phyloP scores from a whole-genome alignment of 2,329 filamentous ascomycete species.

The Apiospora phragmitis region DNA sequence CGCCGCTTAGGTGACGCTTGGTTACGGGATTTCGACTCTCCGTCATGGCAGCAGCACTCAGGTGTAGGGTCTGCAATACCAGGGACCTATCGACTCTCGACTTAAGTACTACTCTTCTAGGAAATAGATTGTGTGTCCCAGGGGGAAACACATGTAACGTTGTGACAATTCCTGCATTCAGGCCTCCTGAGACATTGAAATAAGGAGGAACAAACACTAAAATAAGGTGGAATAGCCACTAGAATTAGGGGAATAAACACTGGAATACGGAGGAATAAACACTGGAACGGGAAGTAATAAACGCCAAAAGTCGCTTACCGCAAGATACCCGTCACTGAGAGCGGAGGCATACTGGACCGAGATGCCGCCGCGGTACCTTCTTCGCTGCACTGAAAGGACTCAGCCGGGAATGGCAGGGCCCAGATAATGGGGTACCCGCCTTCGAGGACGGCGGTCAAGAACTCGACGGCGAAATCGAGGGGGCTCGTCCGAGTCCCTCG shows the following conservation, averaged over 20 bases:
- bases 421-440: constrained; percentile 11
- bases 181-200: no score
- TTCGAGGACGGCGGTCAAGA: constrained; percentile 14
- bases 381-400: background rate
- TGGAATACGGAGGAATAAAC: no score
- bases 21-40: constrained; percentile 7
- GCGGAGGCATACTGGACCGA: background rate
- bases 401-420: constrained; percentile 8
- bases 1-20: background rate
- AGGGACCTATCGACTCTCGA: no score
- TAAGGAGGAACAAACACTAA: no score
- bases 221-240: no score
- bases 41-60: background rate
- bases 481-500: constrained; percentile 14
- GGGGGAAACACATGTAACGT: no score
- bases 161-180: no score
- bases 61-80: background rate
- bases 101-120: no score
- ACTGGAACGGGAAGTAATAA: no score
- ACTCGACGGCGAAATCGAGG: constrained; percentile 17
- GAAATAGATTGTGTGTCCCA: no score
- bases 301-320: no score
- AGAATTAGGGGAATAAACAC: no score
- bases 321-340: constrained; percentile 2
- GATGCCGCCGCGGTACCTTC: background rate